A percentile compares a stretch with the other conserved stretches of the same genome.
Conservation (phyloP, 768 basidiomycete genomes). For the Lactarius tabidus region DNA sequence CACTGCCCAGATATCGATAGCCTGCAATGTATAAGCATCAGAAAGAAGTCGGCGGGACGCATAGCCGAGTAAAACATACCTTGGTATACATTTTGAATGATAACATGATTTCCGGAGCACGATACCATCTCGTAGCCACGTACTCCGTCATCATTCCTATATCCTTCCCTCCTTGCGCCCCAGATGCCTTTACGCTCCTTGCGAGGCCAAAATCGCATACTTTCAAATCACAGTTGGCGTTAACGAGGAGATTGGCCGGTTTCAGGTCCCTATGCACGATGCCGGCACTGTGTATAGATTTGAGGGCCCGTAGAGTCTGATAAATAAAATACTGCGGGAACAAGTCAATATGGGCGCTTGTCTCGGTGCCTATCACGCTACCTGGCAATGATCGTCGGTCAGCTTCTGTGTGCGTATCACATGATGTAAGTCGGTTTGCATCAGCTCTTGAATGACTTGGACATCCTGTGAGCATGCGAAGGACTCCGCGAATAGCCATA, state of each 20-base stretch:
- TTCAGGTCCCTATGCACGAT: slow-evolving; percentile 78
- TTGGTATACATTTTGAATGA: slow-evolving; percentile 88
- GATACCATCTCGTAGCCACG: slow-evolving; percentile 91
- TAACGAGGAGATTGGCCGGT: slow-evolving; percentile 83
- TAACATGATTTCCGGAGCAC: slow-evolving; percentile 92
- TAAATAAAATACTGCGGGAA: slow-evolving; percentile 69
- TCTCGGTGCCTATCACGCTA: slow-evolving; percentile 30
- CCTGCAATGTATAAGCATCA: slow-evolving; percentile 33
- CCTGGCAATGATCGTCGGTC: slow-evolving; percentile 87
- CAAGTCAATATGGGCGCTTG: slow-evolving; percentile 10
- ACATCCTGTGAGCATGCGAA: slow-evolving; percentile 8
- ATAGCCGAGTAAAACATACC: slow-evolving; percentile 34
- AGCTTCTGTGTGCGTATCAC: slow-evolving; percentile 88
- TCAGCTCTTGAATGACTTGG: slow-evolving; percentile 77
- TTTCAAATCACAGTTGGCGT: slow-evolving; percentile 87
- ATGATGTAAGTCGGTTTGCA: slow-evolving; percentile 89
- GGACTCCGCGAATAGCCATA: neutral
- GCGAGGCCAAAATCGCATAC: slow-evolving; percentile 89
- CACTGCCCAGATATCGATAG: slow-evolving; percentile 74
- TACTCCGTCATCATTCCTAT: slow-evolving; percentile 75
- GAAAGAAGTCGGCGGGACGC: neutral
- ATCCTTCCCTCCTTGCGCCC: slow-evolving; percentile 52
- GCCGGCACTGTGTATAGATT: slow-evolving; percentile 84
- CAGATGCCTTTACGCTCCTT: slow-evolving; percentile 55
- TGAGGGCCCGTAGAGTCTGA: slow-evolving; percentile 81